Evolutionary conservation across 2,329 filamentous ascomycete species (phyloP), one percentile per base, ranked within the genome.

Genomic region (Triangularia verruculosa): DNA sequence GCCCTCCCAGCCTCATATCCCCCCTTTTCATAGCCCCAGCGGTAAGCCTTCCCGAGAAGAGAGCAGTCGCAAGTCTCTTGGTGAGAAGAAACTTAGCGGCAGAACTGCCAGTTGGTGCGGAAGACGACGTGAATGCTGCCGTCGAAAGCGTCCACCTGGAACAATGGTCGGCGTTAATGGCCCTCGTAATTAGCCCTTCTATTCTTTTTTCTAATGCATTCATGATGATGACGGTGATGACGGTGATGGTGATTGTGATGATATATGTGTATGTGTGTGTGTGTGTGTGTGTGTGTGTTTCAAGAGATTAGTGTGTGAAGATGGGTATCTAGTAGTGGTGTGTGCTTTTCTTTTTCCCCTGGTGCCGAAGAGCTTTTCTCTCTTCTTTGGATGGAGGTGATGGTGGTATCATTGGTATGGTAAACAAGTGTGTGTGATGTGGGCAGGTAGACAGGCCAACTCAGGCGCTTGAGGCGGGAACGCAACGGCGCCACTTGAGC

Each of bases 61-160:
- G 34, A 56, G 20, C 20, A 39, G 34, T 47, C 17, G n/a, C 17
- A n/a, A 47, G n/a, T 17, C 12, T 47, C 39, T 47, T 20, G n/a
- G n/a, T 20, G 32, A 51, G 3, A 51, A 25, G 24, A 24, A 57
- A 57, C 30, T 64, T 64, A 66, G 43, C 30, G 53, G 63, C 65
- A 67, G 28, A 52, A 22, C 34, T 54, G 67, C 68, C 69, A 72
- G 64, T 64, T 69, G 60, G 70, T 68, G 62, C 55, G 51, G 70
- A 72, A 72, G 54, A 69, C 60, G 57, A 72, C 55, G 54, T 72
- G 69, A 20, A 72, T 51, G 59, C 65, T 68, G 39, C 70, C 70
- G 53, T 72, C 70, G 61, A 72, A 72, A 47, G 70, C 67, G 57
- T 72, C 70, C 63, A 72, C 69, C 70, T 72, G 39, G 32, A 34